Evolutionary conservation across 2,329 filamentous ascomycete species (phyloP), one percentile per base, ranked within the genome.

Genomic region (Blastomyces parvus): DNA sequence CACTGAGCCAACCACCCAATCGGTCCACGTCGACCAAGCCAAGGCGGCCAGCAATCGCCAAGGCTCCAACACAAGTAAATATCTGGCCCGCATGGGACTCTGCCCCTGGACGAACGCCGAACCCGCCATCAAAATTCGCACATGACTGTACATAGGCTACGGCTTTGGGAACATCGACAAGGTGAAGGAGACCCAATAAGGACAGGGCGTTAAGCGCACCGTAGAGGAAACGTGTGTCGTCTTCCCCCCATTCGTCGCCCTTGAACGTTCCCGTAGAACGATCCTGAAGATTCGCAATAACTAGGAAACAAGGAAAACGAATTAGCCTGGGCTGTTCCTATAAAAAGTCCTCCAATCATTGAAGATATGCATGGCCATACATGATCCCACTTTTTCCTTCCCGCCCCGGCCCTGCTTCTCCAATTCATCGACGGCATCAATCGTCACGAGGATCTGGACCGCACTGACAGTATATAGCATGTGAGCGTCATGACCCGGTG

Each of bases 81-180:
- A 97, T 91, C 77, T 99, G 94, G 17, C 92, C 94, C 0, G 93
- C 87, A 75, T 99, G 94, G 33, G 92, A 95, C 77, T 99, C 94
- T 22, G 91, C 91, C 9, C 92, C 92, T 0, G 94, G 94, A 52
- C 85, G 86, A 52, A 92, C 88, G 19, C 94, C 94, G 75, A 95
- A 99, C 22, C 90, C 94, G 48, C 94, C 94, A 74, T 99, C 94
- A 68, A 96, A 90, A 75, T 99, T 99, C 70, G 87, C 86, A 74
- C 94, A 99, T 6, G 87, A 84, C 64, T 86, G 84, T 64, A 99
- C 82, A 73, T 97, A 87, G 5, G 84, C 79, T 9, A 96, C 88
- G 0, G 92, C 92, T 73, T 88, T 90, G 64, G 88, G 81, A 5
- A 97, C 83, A 71, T 99, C 84, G 66, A 96, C 84, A 2, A 92